Evolutionary conservation across 177 flowering plant species (phyloP).

Genomic region (Telopea speciosissima): DNA sequence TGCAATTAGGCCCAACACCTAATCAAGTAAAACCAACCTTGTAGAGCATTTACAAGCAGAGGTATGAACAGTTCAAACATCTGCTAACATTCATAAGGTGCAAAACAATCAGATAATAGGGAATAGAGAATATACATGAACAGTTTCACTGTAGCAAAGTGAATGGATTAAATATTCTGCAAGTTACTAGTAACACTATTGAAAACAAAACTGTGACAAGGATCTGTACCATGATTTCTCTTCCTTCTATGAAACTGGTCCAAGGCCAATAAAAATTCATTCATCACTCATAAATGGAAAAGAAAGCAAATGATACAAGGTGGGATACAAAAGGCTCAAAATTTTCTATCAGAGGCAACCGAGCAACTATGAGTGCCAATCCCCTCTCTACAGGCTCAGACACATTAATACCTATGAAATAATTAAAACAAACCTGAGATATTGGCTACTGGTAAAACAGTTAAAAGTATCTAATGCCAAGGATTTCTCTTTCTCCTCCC

Average conservation of each 20-base stretch:
- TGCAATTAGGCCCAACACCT: background rate
- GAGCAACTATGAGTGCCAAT: conserved; percentile 1
- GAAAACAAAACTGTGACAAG: background rate
- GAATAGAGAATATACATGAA: background rate
- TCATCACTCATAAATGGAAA: background rate
- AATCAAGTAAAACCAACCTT: background rate
- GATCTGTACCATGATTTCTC: background rate
- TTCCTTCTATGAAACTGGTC: background rate
- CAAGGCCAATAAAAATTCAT: background rate
- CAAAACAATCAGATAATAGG: background rate
- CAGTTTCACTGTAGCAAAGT: background rate
- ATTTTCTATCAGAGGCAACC: background rate
- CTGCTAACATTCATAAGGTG: background rate
- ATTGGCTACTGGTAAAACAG: conserved; percentile 1
- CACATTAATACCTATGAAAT: background rate
- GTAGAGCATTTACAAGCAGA: background rate
- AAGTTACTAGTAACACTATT: background rate
- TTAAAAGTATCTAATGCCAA: conserved; percentile 38
- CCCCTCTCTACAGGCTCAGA: conserved; percentile 14
- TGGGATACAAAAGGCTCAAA: background rate
- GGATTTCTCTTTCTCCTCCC: conserved; percentile 58
- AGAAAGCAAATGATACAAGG: background rate
- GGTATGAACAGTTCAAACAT: background rate
- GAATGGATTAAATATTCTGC: background rate
- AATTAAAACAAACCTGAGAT: conserved; percentile 9